Evolutionary conservation across 352 stramenopile species (phyloP).

Genomic region (Phytophthora uliginosa): DNA sequence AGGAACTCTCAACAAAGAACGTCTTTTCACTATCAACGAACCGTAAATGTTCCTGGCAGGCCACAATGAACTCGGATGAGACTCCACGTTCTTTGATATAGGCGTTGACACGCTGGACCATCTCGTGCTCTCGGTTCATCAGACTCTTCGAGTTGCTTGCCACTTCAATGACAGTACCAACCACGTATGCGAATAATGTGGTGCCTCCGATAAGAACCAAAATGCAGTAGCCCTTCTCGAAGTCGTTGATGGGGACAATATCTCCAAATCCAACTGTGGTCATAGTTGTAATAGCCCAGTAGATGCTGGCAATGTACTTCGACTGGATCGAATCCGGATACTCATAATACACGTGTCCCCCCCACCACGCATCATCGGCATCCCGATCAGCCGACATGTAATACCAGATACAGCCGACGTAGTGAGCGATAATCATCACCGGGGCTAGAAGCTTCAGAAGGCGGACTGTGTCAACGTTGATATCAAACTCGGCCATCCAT

Average conservation of each 20-base stretch:
- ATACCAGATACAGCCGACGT: conserved; percentile 88
- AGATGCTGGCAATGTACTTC: conserved; percentile 87
- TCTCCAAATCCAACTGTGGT: conserved; percentile 90
- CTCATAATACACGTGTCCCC: conserved; percentile 58
- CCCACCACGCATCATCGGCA: conserved; percentile 64
- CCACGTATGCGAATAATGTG: conserved; percentile 84
- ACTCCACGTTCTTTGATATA: conserved; percentile 86
- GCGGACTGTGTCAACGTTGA: conserved; percentile 78
- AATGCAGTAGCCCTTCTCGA: conserved; percentile 83
- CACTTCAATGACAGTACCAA: conserved; percentile 85
- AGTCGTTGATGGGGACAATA: conserved; percentile 76
- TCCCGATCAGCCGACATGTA: conserved; percentile 71
- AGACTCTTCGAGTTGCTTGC: conserved; percentile 85
- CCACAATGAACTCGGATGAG: conserved; percentile 71
- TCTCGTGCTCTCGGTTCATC: conserved; percentile 79
- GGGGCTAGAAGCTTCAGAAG: conserved; percentile 81
- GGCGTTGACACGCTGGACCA: conserved; percentile 75
- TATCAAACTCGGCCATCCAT: conserved; percentile 78
- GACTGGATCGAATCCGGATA: conserved; percentile 59
- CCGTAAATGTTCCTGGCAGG: conserved; percentile 80
- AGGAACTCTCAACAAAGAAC: conserved; percentile 65
- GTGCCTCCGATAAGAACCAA: conserved; percentile 88
- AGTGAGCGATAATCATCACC: conserved; percentile 80
- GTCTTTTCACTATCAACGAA: conserved; percentile 81
- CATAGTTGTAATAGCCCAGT: conserved; percentile 91